A percentile compares a stretch with the other conserved stretches of the same genome.
These are phyloP conservation scores for Bryoerythrophyllum caledonicum DNA, from an alignment of 225 moss, liverwort and hornwort species.

Conservation along the genomic window DNA sequence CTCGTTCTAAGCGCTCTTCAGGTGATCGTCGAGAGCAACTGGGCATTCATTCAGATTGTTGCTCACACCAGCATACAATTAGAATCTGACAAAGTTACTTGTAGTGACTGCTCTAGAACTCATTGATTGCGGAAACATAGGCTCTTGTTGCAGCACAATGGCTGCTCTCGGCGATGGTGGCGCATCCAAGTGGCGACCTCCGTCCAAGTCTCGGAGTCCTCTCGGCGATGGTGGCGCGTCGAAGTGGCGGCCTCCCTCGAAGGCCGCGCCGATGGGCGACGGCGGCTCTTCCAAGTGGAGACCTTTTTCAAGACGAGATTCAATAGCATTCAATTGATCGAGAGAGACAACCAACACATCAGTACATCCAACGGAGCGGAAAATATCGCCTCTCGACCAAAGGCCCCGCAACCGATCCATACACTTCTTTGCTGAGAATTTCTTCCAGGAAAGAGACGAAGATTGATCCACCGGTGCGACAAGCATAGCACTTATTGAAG, in stretches of 20 bases:
- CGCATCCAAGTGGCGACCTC: conserved; percentile 38
- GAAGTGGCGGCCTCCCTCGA: conserved; percentile 28
- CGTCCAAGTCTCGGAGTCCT: neutral
- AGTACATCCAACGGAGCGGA: neutral
- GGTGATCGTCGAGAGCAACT: neutral
- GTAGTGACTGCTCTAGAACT: neutral
- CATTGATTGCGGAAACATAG: neutral
- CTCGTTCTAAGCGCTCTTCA: neutral
- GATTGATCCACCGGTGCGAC: neutral
- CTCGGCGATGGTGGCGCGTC: conserved; percentile 36
- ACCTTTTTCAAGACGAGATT: conserved; percentile 3
- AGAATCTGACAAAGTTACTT: neutral
- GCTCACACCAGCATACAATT: neutral
- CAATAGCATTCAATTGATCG: neutral
- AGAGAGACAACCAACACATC: neutral
- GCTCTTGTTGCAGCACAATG: neutral
- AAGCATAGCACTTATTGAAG: too few species aligned
- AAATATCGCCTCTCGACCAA: neutral
- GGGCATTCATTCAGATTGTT: neutral
- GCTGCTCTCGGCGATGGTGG: conserved; percentile 33
- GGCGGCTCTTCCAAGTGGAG: conserved; percentile 39
- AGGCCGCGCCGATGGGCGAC: conserved; percentile 23
- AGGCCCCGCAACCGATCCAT: neutral
- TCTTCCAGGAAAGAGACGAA: neutral
- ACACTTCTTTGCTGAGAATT: neutral